These are phyloP conservation scores for Endothia cerciana DNA, from an alignment of 2,329 filamentous ascomycete genomes.

Conservation along the genomic window DNA sequence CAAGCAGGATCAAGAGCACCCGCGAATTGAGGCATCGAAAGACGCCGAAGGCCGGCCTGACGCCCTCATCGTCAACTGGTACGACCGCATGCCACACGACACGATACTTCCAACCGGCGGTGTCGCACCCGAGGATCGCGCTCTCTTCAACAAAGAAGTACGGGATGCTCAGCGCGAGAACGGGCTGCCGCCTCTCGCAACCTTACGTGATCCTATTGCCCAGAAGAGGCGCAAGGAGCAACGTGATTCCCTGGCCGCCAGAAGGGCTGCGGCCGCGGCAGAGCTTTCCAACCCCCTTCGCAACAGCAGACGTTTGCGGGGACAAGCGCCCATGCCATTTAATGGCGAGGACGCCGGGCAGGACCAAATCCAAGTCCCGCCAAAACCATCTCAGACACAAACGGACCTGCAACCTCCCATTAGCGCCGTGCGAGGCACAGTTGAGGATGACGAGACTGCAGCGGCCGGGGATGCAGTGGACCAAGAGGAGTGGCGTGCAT, in stretches of 20 bases:
- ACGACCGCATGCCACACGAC: neutral
- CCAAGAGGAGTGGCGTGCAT: neutral
- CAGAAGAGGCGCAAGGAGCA: neutral
- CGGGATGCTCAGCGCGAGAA: neutral
- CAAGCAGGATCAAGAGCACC: neutral
- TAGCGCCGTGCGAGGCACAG: slow-evolving; percentile 1
- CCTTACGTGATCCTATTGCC: neutral
- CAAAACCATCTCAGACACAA: neutral
- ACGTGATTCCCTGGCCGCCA: neutral
- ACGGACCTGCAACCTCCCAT: neutral
- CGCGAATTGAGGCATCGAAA: neutral
- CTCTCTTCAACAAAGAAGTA: slow-evolving; percentile 8
- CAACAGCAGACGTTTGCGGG: neutral
- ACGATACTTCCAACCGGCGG: neutral
- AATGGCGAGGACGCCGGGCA: neutral
- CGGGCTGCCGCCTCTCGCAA: neutral
- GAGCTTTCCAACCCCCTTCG: neutral
- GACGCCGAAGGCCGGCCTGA: neutral
- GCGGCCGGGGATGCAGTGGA: neutral
- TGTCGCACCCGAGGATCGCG: slow-evolving; percentile 1
- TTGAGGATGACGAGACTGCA: neutral
- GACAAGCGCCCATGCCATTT: neutral
- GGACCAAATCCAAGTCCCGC: neutral
- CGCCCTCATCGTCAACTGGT: neutral
- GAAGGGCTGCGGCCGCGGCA: neutral